Percentiles rank a stretch among this genome's conserved stretches.
These are phyloP conservation scores for Periglandula ipomoeae DNA, from an alignment of 2,329 filamentous ascomycete genomes.

Conservation along the genomic window DNA sequence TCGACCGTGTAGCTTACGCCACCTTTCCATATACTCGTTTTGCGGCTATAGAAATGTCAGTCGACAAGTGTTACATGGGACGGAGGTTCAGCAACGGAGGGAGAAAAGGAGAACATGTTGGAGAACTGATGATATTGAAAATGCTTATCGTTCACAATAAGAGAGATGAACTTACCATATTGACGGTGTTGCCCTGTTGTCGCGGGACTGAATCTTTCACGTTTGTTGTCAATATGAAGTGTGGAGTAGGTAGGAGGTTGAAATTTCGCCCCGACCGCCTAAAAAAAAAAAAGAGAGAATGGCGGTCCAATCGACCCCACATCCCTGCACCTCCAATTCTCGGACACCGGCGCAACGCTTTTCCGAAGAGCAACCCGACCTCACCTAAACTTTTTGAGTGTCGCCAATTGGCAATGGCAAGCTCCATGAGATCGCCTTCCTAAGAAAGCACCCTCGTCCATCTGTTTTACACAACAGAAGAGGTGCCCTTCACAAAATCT, in stretches of 20 bases:
- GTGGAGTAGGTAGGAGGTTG: conserved; percentile 2
- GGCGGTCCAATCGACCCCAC: background rate
- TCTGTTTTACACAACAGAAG: background rate
- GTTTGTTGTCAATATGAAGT: background rate
- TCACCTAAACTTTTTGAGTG: conserved; percentile 12
- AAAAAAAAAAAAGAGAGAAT: conserved; percentile 5
- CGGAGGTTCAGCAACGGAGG: too few species aligned
- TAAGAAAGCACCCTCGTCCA: conserved; percentile 4
- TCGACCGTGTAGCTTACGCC: conserved; percentile 45
- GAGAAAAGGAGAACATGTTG: background rate
- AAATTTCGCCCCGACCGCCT: conserved; percentile 9
- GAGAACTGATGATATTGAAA: too few species aligned
- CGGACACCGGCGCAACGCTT: conserved; percentile 26
- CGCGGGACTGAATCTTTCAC: background rate
- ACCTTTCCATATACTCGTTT: conserved; percentile 73
- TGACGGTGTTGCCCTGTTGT: conserved; percentile 1
- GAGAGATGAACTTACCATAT: conserved; percentile 8
- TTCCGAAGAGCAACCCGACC: conserved; percentile 16
- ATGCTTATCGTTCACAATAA: too few species aligned
- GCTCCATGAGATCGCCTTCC: background rate
- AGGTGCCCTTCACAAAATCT: conserved; percentile 12
- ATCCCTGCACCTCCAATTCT: background rate
- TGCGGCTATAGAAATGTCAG: too few species aligned
- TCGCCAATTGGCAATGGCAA: too few species aligned
- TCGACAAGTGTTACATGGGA: too few species aligned